Conservation (phyloP, 2,329 filamentous ascomycete species). For the Calonectria fujianensis region DNA sequence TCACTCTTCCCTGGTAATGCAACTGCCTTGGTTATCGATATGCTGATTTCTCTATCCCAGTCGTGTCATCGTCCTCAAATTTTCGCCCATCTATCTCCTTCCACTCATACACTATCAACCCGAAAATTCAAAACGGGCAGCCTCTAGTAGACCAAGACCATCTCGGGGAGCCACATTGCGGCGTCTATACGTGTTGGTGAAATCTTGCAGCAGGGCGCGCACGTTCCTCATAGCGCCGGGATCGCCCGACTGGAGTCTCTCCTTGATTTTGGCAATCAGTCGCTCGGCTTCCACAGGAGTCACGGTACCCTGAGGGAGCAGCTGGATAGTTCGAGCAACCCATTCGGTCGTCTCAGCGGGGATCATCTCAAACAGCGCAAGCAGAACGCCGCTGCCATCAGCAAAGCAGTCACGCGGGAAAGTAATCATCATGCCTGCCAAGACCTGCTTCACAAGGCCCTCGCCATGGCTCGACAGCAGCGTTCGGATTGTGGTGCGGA, state of each 20-base stretch:
- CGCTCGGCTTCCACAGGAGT: conserved; percentile 87
- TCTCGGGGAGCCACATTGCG: conserved; percentile 97
- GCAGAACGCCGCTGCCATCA: conserved; percentile 93
- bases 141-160: conserved; percentile 90
- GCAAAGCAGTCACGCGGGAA: conserved; percentile 97
- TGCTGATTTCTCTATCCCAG: conserved; percentile 31
- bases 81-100: conserved; percentile 27
- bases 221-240: conserved; percentile 82
- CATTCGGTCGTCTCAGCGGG: conserved; percentile 87
- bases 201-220: conserved; percentile 91
- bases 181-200: conserved; percentile 94
- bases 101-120: conserved; percentile 58
- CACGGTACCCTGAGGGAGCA: conserved; percentile 89
- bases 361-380: conserved; percentile 91
- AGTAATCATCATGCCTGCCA: conserved; percentile 99
- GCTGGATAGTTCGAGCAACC: conserved; percentile 88
- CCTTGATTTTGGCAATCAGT: conserved; percentile 86
- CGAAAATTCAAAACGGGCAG: conserved; percentile 89
- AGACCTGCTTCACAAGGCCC: conserved; percentile 87
- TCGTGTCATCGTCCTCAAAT: conserved; percentile 28
- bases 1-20: conserved; percentile 17
- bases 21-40: conserved; percentile 14
- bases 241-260: conserved; percentile 82
- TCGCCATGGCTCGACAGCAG: conserved; percentile 84
- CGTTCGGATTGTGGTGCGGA: conserved; percentile 83